Evolutionary conservation across 805 yeast genomes (phyloP).

Genomic region (Candida easanensis): DNA sequence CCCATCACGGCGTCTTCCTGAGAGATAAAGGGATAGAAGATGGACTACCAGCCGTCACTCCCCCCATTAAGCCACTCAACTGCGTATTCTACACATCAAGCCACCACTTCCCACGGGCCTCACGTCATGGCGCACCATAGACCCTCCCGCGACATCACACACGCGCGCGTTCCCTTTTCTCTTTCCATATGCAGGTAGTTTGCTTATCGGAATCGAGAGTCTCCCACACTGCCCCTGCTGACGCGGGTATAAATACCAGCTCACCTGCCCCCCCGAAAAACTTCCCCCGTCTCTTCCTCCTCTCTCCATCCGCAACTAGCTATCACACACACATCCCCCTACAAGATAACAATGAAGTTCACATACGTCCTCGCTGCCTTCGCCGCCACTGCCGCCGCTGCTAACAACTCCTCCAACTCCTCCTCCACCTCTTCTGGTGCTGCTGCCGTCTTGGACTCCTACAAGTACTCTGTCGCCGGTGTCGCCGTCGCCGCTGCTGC

Average conservation of each 20-base stretch:
- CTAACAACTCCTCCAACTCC: slow-evolving; percentile 13
- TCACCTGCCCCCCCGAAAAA: too few species aligned
- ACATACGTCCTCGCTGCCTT: slow-evolving; percentile 14
- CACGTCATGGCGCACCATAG: not conserved
- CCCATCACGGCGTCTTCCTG: too few species aligned
- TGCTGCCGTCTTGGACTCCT: slow-evolving; percentile 17
- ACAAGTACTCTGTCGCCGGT: slow-evolving; percentile 13
- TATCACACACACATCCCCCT: not conserved
- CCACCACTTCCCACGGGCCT: too few species aligned
- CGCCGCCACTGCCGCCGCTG: slow-evolving; percentile 16
- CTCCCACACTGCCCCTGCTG: not conserved
- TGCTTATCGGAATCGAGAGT: slow-evolving; percentile 1
- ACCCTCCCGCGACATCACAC: not conserved
- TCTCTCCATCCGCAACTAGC: not conserved
- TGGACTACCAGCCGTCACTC: too few species aligned
- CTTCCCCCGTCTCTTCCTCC: too few species aligned
- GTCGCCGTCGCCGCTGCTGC: slow-evolving; percentile 20
- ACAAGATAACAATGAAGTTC: slow-evolving; percentile 14
- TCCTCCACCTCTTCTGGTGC: slow-evolving; percentile 9
- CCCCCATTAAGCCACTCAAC: too few species aligned
- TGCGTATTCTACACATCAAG: too few species aligned
- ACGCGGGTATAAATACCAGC: not conserved
- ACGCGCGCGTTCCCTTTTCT: not conserved
- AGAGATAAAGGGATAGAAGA: too few species aligned
- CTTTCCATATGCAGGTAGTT: not conserved